Percentiles rank a stretch among this genome's conserved stretches.
Conservation (phyloP, 2,329 filamentous ascomycete genomes). For the Neopestalotiopsis sp. region DNA sequence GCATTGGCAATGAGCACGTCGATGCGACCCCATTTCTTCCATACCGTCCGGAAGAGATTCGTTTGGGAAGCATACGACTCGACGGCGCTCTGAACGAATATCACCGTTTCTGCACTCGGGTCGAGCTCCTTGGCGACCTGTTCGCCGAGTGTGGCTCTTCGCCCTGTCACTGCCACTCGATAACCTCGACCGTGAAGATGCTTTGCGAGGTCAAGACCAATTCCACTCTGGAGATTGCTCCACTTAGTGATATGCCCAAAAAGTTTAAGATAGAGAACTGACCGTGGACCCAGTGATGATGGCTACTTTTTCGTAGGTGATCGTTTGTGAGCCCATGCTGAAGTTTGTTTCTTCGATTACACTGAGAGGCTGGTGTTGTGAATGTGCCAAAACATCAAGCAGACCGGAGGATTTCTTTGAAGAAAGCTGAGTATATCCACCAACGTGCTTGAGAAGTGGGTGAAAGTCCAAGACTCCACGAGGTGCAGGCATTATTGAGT, state of each 20-base stretch:
- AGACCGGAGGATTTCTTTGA: no score
- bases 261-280: background rate
- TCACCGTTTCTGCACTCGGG: conserved; percentile 1
- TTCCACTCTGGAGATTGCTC: conserved; percentile 4
- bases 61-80: conserved; percentile 2
- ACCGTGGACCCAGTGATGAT: conserved; percentile 18
- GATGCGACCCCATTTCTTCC: conserved; percentile 15
- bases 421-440: background rate
- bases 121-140: background rate
- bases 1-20: conserved; percentile 16
- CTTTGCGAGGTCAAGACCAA: conserved; percentile 14
- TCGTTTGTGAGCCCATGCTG: background rate
- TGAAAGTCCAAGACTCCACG: background rate
- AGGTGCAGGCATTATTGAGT: background rate
- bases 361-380: background rate
- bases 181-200: conserved; percentile 11
- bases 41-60: background rate
- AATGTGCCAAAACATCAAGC: no score
- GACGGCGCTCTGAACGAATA: conserved; percentile 9
- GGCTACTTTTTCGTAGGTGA: conserved; percentile 4
- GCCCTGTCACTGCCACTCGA: background rate
- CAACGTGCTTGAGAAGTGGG: background rate
- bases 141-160: conserved; percentile 7
- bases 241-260: background rate
- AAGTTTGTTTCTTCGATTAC: background rate